A percentile compares a stretch with the other conserved stretches of the same genome.
Evolutionary conservation across 2,329 filamentous ascomycete species (phyloP).

Genomic region (Phaeosphaeria sp.): DNA sequence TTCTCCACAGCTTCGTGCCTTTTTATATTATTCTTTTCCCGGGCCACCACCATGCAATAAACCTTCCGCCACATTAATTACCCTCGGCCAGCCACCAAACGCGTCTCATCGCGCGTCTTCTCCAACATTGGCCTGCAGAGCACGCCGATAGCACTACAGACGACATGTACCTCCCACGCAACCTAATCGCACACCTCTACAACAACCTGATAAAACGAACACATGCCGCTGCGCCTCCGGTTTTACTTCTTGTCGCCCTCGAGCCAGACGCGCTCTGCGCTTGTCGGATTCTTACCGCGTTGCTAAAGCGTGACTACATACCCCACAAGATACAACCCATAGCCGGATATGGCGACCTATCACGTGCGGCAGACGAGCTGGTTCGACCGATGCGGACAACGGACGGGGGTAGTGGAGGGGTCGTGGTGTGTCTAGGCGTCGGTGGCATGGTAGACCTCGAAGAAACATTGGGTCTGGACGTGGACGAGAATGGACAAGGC

Average conservation of each 20-base stretch:
- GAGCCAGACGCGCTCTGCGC: slow-evolving; percentile 96
- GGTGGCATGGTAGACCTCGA: slow-evolving; percentile 90
- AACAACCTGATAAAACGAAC: slow-evolving; percentile 83
- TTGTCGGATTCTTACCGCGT: slow-evolving; percentile 87
- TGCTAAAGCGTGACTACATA: slow-evolving; percentile 98
- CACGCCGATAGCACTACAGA: slow-evolving; percentile 16
- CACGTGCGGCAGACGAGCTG: slow-evolving; percentile 77
- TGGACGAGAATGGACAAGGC: slow-evolving; percentile 67
- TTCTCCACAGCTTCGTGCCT: slow-evolving; percentile 16
- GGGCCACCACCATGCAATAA: slow-evolving; percentile 26
- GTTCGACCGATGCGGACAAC: slow-evolving; percentile 86
- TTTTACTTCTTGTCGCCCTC: slow-evolving; percentile 89
- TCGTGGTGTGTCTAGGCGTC: slow-evolving; percentile 91
- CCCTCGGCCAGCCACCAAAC: slow-evolving; percentile 25
- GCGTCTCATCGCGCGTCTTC: slow-evolving; percentile 32
- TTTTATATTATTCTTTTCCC: slow-evolving; percentile 24
- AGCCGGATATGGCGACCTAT: slow-evolving; percentile 87
- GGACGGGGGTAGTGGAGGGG: slow-evolving; percentile 82
- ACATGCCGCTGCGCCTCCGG: slow-evolving; percentile 88
- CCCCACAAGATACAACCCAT: slow-evolving; percentile 97
- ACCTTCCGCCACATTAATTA: slow-evolving; percentile 13
- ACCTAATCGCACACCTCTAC: slow-evolving; percentile 89
- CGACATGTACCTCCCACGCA: slow-evolving; percentile 90
- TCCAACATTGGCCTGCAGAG: slow-evolving; percentile 19
- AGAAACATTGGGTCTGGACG: slow-evolving; percentile 76